Conservation (phyloP, 495 filamentous ascomycete species). For the Talaromyces trachyspermus region DNA sequence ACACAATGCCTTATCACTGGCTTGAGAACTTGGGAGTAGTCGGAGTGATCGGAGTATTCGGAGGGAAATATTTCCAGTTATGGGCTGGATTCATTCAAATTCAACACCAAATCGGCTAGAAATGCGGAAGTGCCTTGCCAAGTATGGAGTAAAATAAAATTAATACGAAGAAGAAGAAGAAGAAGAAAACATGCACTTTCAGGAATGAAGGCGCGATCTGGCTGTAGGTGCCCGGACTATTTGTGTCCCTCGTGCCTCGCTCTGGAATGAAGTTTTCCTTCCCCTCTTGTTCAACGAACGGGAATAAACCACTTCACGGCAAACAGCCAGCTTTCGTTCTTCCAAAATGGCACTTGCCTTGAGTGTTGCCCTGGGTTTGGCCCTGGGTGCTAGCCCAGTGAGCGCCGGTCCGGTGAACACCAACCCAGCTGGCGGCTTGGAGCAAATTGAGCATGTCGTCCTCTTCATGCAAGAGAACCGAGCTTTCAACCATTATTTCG, state of each 20-base stretch:
- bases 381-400: conserved; percentile 18
- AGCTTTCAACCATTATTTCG: conserved; percentile 41
- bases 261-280: no score
- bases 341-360: conserved; percentile 14
- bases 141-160: neutral
- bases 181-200: no score
- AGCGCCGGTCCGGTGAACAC: no score
- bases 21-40: no score
- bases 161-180: no score
- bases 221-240: neutral
- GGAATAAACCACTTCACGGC: neutral
- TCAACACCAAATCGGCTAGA: no score
- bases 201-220: no score
- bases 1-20: conserved; percentile 1
- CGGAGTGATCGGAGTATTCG: no score
- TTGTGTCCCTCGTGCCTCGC: neutral
- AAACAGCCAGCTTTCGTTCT: neutral
- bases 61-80: no score
- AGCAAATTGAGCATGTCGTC: conserved; percentile 50
- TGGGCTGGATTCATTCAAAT: no score
- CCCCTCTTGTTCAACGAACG: no score
- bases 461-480: conserved; percentile 53
- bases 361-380: conserved; percentile 14
- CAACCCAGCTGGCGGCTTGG: conserved; percentile 39
- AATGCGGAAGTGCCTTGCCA: no score